These are phyloP conservation scores for Streptanthus diversifolius DNA, from an alignment of 345 rosid genomes.

Conservation along the genomic window DNA sequence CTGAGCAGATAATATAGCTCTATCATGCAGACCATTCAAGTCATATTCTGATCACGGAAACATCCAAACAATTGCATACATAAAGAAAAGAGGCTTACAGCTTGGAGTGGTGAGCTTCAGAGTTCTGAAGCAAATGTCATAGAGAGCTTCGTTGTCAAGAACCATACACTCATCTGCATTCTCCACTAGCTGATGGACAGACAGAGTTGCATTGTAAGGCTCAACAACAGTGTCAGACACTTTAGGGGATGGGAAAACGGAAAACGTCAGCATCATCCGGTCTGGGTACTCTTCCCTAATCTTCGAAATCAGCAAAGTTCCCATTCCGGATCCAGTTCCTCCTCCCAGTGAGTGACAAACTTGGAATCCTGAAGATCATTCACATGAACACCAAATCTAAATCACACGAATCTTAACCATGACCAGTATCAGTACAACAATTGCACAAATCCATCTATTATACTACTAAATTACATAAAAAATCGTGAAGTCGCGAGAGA, in stretches of 20 bases:
- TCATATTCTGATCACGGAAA: not conserved
- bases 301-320: conserved; percentile 63
- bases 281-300: conserved; percentile 70
- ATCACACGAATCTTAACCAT: not conserved
- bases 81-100: conserved; percentile 42
- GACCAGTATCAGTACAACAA: no score
- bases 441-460: not conserved
- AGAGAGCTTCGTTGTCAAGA: conserved; percentile 68
- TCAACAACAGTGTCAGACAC: conserved; percentile 75
- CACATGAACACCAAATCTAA: conserved; percentile 2
- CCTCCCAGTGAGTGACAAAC: conserved; percentile 72
- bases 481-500: not conserved
- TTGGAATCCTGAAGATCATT: conserved; percentile 49
- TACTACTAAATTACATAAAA: not conserved
- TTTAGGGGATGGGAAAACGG: conserved; percentile 66
- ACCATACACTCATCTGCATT: conserved; percentile 79
- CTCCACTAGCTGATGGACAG: conserved; percentile 74
- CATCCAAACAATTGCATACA: not conserved
- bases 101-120: conserved; percentile 75
- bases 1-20: not conserved
- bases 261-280: conserved; percentile 70
- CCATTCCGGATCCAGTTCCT: conserved; percentile 76
- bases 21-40: not conserved
- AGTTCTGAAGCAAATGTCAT: conserved; percentile 73
- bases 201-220: conserved; percentile 72